Evolutionary conservation across 2,329 filamentous ascomycete genomes (phyloP).

Genomic region (Pezicula carpinea): DNA sequence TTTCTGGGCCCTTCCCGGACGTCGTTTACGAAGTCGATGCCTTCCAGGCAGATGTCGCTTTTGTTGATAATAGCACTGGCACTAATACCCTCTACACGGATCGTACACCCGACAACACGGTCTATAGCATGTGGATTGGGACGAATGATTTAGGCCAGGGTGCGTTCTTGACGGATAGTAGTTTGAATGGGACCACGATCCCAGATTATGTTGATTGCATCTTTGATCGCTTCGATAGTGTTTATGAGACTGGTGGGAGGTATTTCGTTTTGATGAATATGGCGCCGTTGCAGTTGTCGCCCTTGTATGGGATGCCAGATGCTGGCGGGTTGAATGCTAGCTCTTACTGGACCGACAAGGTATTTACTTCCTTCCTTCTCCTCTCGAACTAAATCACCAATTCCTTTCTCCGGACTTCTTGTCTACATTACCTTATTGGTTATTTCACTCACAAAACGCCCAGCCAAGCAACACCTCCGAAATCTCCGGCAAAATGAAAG

Average conservation of each 20-base stretch:
- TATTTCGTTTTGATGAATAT: conserved; percentile 70
- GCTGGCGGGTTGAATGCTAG: conserved; percentile 37
- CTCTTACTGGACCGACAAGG: conserved; percentile 39
- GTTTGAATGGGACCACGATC: conserved; percentile 52
- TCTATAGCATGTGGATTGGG: conserved; percentile 76
- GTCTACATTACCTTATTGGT: too few species aligned
- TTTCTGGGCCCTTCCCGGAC: conserved; percentile 55
- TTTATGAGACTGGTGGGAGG: conserved; percentile 63
- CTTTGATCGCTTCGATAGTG: conserved; percentile 54
- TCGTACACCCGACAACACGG: conserved; percentile 52
- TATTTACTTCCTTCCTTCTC: conserved; percentile 1
- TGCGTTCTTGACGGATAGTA: conserved; percentile 62
- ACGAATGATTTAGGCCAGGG: conserved; percentile 70
- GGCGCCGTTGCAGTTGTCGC: conserved; percentile 61
- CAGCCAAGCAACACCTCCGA: conserved; percentile 42
- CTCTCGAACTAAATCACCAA: background rate
- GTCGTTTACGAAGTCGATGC: conserved; percentile 57
- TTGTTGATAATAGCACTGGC: conserved; percentile 22
- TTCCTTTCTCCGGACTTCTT: too few species aligned
- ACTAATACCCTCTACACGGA: conserved; percentile 38
- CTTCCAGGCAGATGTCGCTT: conserved; percentile 45
- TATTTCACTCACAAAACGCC: conserved; percentile 28
- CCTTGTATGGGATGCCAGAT: conserved; percentile 54
- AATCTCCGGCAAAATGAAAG: conserved; percentile 41
- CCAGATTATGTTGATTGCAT: conserved; percentile 64